Percentiles rank a stretch among this genome's conserved stretches.
These are phyloP conservation scores for Fibroporia radiculosa DNA, from an alignment of 768 basidiomycete species.

Conservation along the genomic window DNA sequence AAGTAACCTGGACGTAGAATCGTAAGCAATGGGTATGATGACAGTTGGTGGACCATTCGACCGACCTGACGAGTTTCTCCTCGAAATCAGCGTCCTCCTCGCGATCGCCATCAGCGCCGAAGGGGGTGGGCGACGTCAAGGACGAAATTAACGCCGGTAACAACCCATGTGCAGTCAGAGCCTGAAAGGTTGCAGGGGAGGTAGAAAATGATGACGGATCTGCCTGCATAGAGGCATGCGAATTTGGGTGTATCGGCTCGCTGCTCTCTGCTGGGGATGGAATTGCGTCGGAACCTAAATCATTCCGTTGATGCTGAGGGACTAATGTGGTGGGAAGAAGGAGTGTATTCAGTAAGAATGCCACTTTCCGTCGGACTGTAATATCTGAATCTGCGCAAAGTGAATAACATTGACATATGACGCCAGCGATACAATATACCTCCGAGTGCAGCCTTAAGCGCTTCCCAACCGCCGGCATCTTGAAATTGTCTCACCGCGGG, in stretches of 20 bases:
- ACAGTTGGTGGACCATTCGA: neutral
- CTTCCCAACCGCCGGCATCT: slow-evolving; percentile 54
- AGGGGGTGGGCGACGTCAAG: slow-evolving; percentile 48
- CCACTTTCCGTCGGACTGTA: slow-evolving; percentile 65
- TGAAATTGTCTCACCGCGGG: slow-evolving; percentile 52
- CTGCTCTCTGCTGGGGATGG: slow-evolving; percentile 7
- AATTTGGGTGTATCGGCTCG: slow-evolving; percentile 57
- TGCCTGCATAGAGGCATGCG: slow-evolving; percentile 56
- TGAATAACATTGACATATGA: slow-evolving; percentile 1
- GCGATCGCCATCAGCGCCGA: slow-evolving; percentile 60
- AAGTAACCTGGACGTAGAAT: slow-evolving; percentile 31
- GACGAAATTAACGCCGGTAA: slow-evolving; percentile 44
- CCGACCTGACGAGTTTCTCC: slow-evolving; percentile 54
- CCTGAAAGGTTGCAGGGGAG: slow-evolving; percentile 37
- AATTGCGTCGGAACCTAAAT: too few relatives aligned
- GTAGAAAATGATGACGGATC: slow-evolving; percentile 51
- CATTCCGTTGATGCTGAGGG: neutral
- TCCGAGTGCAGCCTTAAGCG: slow-evolving; percentile 49
- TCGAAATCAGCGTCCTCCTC: slow-evolving; percentile 57
- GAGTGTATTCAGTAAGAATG: slow-evolving; percentile 69
- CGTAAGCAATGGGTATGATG: neutral
- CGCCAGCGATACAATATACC: slow-evolving; percentile 29
- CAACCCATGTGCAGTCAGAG: slow-evolving; percentile 39
- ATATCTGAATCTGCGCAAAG: slow-evolving; percentile 66
- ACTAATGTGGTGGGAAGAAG: slow-evolving; percentile 38